Evolutionary conservation across 306 rosid species (phyloP), one percentile per base, ranked within the genome.

Genomic region (Corylus heterophylla): DNA sequence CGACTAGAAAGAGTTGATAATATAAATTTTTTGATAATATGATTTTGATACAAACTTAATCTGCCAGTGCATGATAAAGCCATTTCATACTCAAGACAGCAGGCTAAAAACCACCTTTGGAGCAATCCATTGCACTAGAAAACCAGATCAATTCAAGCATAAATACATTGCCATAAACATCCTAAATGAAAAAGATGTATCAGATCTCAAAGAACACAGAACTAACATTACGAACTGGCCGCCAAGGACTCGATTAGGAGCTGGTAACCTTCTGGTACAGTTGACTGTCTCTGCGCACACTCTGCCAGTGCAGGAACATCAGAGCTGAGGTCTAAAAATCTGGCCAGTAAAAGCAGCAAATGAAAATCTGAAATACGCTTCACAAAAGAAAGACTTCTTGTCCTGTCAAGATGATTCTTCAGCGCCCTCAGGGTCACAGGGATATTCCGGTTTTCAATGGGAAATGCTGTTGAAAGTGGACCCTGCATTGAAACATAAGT

Each of bases 231-330:
- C 82, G 86, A 87, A 75, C 56, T 89, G 55, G 98, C 98, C 97
- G 99, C 98, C 97, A 96, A 85, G 66, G 99, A 93, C 84, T 96
- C 98, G 4, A 96, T 93, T 56, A 96, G 78, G 81, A 96, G 81
- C 87, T 90, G 91, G 92, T 93, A 96, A 56, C 99, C 98, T 85
- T 96, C 98, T 3, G 99, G 92, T 8, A 93, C 81, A 62, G 92
- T 31, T 61, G 89, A 55, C 81, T 96, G 91, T 9, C 88, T 87
- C 83, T 80, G 99, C 79, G 90, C 94, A 59, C 99, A 96, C 79
- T 83, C 94, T 0, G 98, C 86, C 80, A 95, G 80, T 0, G 98
- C 96, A 8, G 98, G 98, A 85, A 95, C 89, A 86, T 93, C 99
- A 55, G 97, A 85, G 25, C 74, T 59, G 58, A 87, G 72, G 54